Base-by-base conservation (phyloP, 805 yeast species). In the Candida taoyuanica region DNA sequence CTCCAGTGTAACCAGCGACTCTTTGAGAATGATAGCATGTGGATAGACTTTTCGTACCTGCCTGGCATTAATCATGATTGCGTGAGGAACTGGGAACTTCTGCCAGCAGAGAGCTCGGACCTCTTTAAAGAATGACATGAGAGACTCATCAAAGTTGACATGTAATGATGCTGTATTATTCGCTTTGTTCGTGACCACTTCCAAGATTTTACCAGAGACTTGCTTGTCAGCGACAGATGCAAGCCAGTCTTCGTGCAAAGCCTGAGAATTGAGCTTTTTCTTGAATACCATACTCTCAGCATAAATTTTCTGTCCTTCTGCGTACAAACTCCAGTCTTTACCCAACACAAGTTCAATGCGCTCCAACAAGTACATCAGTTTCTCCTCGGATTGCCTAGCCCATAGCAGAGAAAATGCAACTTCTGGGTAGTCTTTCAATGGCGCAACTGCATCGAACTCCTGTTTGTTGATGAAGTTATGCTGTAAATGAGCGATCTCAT, bases 281-380 rank as follows among this genome's bases (percentile, higher is more conserved):
- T 65, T 50, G 33, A 84, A 64, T 0, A 63, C 57, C 3, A 55
- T 48, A 17, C 75, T 67, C 42, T 76, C 85, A 2, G 64, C 56
- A 9, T 71, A 63, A 1, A 91, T 71, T 43, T 71, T 74, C 36
- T 69, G 71, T 0, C 96, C 96, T 36, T 80, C 87, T 3, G 80
- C 72, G 41, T 74, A 76, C 8, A 67, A 60, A 16, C 57, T 61
- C 89, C 89, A 82, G 7, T 76, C 76, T 14, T 65, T 52, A 0
- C 88, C 85, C 7, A 82, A 59, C 4, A 81, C 66, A 11, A 67
- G 56, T 31, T 73, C 76, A 7, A 81, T 58, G 21, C 76, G 64
- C 4, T 55, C 47, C 23, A 67, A 50, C n/a, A 78, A 53, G 17
- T 59, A 56, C 4, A 60, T 56, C 3, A 79, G 51, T 34, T 72